phyloP scores from a whole-genome alignment of 1,284 basidiomycete genomes.

The Vanrija sp. region DNA sequence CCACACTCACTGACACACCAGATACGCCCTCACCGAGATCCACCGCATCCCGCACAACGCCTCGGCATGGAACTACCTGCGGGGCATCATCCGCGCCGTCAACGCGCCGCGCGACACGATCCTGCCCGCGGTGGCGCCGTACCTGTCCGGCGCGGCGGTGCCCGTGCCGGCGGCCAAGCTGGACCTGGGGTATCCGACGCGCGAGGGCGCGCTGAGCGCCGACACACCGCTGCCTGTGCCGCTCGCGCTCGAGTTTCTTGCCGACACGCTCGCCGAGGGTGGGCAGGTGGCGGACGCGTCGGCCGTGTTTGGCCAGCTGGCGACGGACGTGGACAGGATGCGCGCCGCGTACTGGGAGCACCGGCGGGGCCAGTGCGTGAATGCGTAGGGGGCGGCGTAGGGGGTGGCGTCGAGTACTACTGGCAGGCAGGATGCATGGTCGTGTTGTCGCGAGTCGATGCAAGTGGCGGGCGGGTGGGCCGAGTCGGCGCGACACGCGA shows the following conservation, averaged over 20 bases:
- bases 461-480: no score
- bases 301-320: conserved; percentile 69
- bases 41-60: conserved; percentile 84
- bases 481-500: no score
- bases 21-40: conserved; percentile 67
- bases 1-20: conserved; percentile 48
- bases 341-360: conserved; percentile 51
- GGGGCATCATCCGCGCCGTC: conserved; percentile 53
- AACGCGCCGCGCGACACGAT: conserved; percentile 56
- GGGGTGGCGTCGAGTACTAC: no score
- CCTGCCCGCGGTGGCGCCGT: conserved; percentile 62
- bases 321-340: conserved; percentile 68
- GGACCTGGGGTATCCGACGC: conserved; percentile 27
- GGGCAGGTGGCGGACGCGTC: conserved; percentile 52
- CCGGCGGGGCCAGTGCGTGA: conserved; percentile 23
- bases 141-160: conserved; percentile 49
- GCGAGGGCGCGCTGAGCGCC: conserved; percentile 53
- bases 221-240: conserved; percentile 69
- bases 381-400: conserved; percentile 3
- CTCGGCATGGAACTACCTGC: conserved; percentile 91
- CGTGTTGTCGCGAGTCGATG: no score
- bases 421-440: no score
- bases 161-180: conserved; percentile 29
- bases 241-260: conserved; percentile 78
- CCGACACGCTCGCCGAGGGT: conserved; percentile 66